Base-by-base conservation (phyloP, 2,329 filamentous ascomycete genomes). In the Didymella segeticola region DNA sequence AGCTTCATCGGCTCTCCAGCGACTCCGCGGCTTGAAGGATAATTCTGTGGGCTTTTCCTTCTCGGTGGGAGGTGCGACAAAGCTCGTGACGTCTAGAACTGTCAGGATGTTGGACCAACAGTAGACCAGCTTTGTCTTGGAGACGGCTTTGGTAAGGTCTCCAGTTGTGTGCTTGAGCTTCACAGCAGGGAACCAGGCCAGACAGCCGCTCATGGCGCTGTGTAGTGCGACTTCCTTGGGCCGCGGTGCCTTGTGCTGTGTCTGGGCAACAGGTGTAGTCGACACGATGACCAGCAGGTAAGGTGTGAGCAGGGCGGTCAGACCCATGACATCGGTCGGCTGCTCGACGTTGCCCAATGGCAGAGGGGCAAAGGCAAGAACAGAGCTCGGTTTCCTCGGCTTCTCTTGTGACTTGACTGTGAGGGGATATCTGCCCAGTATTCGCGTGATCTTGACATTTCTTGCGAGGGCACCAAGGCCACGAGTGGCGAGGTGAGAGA, bases 31-130 rank as follows among this genome's bases (percentile, higher is more conserved):
- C 67, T 84, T 87, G 75, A 99, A 99, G 37, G 84, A 85, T 19
- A 98, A 83, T 39, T 82, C 87, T 1, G 91, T 85, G 3, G 90
- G 90, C 66, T 91, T 92, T 61, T 93, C 89, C 58, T 86, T 87
- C 61, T 91, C 87, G 12, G 86, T 83, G 0, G 83, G 71, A 20
- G 80, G 77, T 11, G 87, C 80, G 2, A 66, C 61, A 7, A 70
- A 62, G 63, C 95, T 89, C 45, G 93, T 87, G 10, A 98, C 86
- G 60, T 99, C 95, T 20, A 99, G 78, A 5, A 99, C 88, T 0
- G 93, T 98, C 61, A 99, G 78, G n/a, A 98, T 86, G 67, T 98
- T 98, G 2, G 95, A 98, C 95, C 95, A 99, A 75, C 93, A 97
- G 77, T 99, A 99, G 0, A 91, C 93, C 15, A 99, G 83, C 74